phyloP scores from a whole-genome alignment of 768 basidiomycete genomes.

The Leccinum boreale region DNA sequence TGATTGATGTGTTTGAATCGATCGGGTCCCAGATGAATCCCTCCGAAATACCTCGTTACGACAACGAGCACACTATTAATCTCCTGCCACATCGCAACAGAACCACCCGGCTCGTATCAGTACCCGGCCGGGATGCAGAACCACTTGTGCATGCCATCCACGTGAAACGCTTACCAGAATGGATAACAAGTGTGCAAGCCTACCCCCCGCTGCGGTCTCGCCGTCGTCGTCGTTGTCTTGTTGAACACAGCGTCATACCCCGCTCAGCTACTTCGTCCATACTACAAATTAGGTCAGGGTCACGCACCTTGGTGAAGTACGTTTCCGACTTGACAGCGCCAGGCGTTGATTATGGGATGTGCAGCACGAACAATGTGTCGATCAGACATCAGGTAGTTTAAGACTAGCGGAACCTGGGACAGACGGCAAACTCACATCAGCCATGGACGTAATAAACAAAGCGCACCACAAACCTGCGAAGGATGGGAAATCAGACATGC shows the following conservation, averaged over 20 bases:
- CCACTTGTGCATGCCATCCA: background rate
- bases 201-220: constrained; percentile 88
- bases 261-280: background rate
- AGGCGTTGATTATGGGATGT: constrained; percentile 80
- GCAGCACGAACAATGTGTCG: constrained; percentile 70
- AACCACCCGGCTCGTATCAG: background rate
- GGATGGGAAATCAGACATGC: constrained; percentile 79
- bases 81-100: constrained; percentile 47
- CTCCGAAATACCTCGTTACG: constrained; percentile 93
- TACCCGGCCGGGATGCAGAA: background rate
- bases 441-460: background rate
- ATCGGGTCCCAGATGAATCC: constrained; percentile 86
- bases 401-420: constrained; percentile 61
- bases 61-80: constrained; percentile 82
- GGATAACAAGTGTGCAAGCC: constrained; percentile 87
- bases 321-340: constrained; percentile 67
- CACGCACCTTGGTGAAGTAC: constrained; percentile 70
- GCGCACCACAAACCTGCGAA: constrained; percentile 49
- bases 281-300: background rate
- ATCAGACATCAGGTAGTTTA: constrained; percentile 68
- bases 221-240: constrained; percentile 94
- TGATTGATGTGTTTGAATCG: constrained; percentile 93
- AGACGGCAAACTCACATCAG: background rate
- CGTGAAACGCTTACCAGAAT: constrained; percentile 56
- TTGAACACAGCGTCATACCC: background rate